phyloP scores from a whole-genome alignment of 805 yeast genomes.

The Jamesozyma spencerorum region DNA sequence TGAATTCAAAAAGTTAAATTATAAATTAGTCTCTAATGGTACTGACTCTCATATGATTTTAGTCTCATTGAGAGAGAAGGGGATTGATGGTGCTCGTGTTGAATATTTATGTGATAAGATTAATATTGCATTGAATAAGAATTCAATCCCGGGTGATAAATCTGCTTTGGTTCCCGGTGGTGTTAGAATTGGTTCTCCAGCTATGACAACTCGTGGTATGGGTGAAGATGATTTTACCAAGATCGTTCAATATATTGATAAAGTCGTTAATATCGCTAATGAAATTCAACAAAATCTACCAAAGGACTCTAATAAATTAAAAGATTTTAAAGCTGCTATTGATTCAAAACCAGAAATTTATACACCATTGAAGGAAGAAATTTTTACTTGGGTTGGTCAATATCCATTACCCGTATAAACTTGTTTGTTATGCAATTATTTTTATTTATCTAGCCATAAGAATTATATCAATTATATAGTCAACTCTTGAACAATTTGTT shows the following conservation, averaged over 20 bases:
- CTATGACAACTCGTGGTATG: conserved; percentile 96
- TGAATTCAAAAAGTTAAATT: conserved; percentile 63
- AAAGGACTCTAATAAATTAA: conserved; percentile 85
- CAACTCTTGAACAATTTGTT: conserved; percentile 9
- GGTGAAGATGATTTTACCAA: conserved; percentile 76
- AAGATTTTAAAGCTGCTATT: conserved; percentile 86
- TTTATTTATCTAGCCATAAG: no score
- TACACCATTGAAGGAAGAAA: conserved; percentile 60
- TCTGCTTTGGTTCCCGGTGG: conserved; percentile 96
- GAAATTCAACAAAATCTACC: conserved; percentile 73
- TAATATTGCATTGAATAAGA: conserved; percentile 93
- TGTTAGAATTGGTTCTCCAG: conserved; percentile 95
- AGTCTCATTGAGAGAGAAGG: conserved; percentile 78
- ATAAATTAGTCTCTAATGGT: conserved; percentile 83
- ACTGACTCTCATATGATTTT: conserved; percentile 96
- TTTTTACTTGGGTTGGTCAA: conserved; percentile 84
- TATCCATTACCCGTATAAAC: conserved; percentile 57
- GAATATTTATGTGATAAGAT: conserved; percentile 90
- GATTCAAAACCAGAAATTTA: conserved; percentile 65
- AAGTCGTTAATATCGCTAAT: conserved; percentile 67
- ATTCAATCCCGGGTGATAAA: conserved; percentile 96
- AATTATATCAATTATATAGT: not conserved
- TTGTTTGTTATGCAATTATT: no score
- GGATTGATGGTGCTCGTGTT: conserved; percentile 93
- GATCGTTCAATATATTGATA: conserved; percentile 73